Evolutionary conservation across 1,284 basidiomycete species (phyloP).

Genomic region (Rhodofomes roseus): DNA sequence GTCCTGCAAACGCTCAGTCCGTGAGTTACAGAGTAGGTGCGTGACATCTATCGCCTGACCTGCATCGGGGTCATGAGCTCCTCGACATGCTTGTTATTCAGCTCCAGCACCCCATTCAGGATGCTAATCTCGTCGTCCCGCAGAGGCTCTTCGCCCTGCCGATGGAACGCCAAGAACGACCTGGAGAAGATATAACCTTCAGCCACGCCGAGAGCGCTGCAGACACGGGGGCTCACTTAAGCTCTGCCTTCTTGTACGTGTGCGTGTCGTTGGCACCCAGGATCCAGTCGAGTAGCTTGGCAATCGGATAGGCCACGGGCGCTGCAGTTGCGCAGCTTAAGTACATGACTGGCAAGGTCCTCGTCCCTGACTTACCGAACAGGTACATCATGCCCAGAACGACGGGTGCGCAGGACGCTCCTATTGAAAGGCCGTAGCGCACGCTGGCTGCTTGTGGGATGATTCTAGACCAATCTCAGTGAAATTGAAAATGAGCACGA

Average conservation of each 20-base stretch:
- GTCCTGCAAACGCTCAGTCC: constrained; percentile 46
- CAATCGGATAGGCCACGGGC: constrained; percentile 86
- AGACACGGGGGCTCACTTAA: constrained; percentile 46
- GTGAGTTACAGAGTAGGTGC: not conserved
- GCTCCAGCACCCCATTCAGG: constrained; percentile 82
- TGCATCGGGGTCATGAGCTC: constrained; percentile 87
- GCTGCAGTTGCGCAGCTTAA: constrained; percentile 35
- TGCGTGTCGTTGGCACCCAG: constrained; percentile 71
- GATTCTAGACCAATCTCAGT: constrained; percentile 44
- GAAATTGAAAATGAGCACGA: not conserved
- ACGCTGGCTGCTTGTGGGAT: constrained; percentile 90
- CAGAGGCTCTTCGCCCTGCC: constrained; percentile 82
- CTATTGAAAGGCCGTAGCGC: constrained; percentile 86
- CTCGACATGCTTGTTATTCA: constrained; percentile 82
- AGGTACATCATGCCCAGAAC: constrained; percentile 81
- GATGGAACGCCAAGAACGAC: constrained; percentile 89
- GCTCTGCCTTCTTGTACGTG: constrained; percentile 89
- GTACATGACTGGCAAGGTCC: not conserved
- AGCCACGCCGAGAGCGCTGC: not conserved
- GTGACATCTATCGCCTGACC: constrained; percentile 33
- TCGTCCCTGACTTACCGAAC: constrained; percentile 44
- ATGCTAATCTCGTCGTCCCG: constrained; percentile 89
- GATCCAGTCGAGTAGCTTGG: constrained; percentile 78
- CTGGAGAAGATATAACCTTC: constrained; percentile 7
- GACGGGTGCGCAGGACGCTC: constrained; percentile 82